Evolutionary conservation across 306 rosid genomes (phyloP), one percentile per base, ranked within the genome.

Genomic region (Acacia acuminata): DNA sequence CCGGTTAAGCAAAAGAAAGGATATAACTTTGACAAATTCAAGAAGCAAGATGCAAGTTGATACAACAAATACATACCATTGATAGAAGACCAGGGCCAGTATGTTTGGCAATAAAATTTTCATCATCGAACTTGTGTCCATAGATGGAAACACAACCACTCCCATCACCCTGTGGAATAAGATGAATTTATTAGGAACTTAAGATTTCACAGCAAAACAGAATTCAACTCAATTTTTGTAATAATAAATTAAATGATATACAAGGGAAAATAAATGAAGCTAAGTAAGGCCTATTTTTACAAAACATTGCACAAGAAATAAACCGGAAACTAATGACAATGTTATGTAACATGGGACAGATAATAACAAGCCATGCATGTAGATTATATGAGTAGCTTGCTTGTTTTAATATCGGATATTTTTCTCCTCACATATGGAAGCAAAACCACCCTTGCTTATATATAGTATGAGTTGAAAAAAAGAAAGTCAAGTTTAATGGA

Each of bases 81-180:
- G 99, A 96, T 51, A 96, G 80, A 79, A 96, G 91, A 50, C 98
- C 98, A 7, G 99, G 98, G 73, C 99, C 99, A 75, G 99, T 96
- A 91, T 96, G 99, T 77, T 90, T 96, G 70, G 99, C 97, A n/a
- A 81, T 83, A 50, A 96, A 96, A 80, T 91, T 93, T 81, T 96
- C 99, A 50, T 96, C 99, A 61, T 96, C 99, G 74, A 96, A 90
- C 86, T 89, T 92, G 80, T 56, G 98, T 12, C 99, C 98, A 42
- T 96, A 92, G 70, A 96, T 92, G 80, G 99, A 96, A 84, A 89
- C 89, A 87, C 94, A 96, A 48, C 99, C 99, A 88, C 96, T 96
- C 45, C 99, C 99, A 91, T 96, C 99, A 73, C 98, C 98, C 99
- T 96, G 88, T 81, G 86, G 73, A 81, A 51, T 71, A 87, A 85